These are phyloP conservation scores for Fraxinus latifolia DNA, from an alignment of 305 asterid genomes.

Conservation along the genomic window DNA sequence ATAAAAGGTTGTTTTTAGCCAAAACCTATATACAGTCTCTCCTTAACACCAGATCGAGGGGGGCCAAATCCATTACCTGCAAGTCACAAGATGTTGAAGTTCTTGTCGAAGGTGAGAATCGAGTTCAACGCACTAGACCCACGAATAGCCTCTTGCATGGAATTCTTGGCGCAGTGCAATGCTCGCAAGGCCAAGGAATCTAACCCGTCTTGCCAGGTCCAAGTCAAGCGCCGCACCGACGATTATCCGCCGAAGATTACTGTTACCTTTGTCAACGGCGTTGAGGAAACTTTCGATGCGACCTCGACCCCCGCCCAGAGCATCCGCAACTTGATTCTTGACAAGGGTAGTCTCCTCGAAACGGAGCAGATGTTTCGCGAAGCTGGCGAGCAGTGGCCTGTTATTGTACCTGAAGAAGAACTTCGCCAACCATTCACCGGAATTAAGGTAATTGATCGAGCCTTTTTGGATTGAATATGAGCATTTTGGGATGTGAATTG, in stretches of 20 bases:
- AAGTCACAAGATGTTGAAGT: conserved; percentile 59
- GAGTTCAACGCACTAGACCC: conserved; percentile 97
- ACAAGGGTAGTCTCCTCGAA: conserved; percentile 76
- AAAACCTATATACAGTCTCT: background rate
- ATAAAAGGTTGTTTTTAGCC: background rate
- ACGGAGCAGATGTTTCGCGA: conserved; percentile 91
- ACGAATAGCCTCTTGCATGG: conserved; percentile 82
- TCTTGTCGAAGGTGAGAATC: conserved; percentile 78
- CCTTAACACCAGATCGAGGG: background rate
- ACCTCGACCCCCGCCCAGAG: conserved; percentile 76
- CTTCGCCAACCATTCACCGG: conserved; percentile 57
- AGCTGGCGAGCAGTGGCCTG: conserved; percentile 95
- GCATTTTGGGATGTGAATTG: background rate
- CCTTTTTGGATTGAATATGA: background rate
- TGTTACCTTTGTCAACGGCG: conserved; percentile 84
- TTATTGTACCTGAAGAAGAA: conserved; percentile 71
- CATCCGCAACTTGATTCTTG: conserved; percentile 73
- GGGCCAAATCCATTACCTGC: background rate
- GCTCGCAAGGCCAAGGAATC: conserved; percentile 87
- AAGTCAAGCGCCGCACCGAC: conserved; percentile 89
- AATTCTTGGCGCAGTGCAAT: conserved; percentile 85
- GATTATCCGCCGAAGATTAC: conserved; percentile 81
- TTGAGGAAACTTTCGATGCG: conserved; percentile 77
- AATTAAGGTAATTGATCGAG: conserved; percentile 50
- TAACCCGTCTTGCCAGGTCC: conserved; percentile 81